Conservation (phyloP, 139 green algal genomes). For the Yamagishiella unicocca region DNA sequence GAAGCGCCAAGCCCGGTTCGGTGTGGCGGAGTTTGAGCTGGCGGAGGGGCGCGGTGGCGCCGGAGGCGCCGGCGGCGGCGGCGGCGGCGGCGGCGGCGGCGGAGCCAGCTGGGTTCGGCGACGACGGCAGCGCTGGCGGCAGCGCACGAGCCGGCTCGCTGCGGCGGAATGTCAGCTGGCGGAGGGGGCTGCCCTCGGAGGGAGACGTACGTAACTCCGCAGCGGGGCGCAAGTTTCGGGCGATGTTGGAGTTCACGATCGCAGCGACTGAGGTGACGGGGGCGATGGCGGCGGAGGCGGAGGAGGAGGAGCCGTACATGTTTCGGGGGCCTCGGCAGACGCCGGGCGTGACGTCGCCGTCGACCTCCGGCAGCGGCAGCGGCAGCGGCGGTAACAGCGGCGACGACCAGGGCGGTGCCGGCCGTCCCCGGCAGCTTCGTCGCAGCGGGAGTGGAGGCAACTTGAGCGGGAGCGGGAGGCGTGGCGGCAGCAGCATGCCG, state of each 20-base stretch:
- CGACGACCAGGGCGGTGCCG: background rate
- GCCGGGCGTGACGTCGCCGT: background rate
- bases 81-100: too few relatives aligned
- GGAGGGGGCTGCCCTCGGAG: too few relatives aligned
- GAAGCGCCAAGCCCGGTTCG: too few relatives aligned
- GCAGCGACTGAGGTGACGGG: conserved; percentile 16
- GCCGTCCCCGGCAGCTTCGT: background rate
- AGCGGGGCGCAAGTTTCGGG: background rate
- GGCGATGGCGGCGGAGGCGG: background rate
- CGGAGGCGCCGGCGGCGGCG: too few relatives aligned
- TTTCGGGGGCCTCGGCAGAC: background rate
- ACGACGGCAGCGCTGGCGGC: background rate
- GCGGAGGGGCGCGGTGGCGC: too few relatives aligned
- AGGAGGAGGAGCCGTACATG: background rate
- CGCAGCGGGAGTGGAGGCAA: background rate
- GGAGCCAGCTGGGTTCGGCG: background rate
- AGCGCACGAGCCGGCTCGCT: too few relatives aligned
- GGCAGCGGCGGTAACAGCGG: background rate
- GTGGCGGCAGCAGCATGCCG: background rate
- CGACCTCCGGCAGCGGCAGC: background rate
- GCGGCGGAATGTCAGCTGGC: too few relatives aligned
- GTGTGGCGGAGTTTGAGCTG: too few relatives aligned
- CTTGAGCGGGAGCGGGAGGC: background rate
- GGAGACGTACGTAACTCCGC: too few relatives aligned
- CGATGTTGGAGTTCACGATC: conserved; percentile 32